phyloP scores from a whole-genome alignment of 306 rosid species.

The Vachellia collinsii region DNA sequence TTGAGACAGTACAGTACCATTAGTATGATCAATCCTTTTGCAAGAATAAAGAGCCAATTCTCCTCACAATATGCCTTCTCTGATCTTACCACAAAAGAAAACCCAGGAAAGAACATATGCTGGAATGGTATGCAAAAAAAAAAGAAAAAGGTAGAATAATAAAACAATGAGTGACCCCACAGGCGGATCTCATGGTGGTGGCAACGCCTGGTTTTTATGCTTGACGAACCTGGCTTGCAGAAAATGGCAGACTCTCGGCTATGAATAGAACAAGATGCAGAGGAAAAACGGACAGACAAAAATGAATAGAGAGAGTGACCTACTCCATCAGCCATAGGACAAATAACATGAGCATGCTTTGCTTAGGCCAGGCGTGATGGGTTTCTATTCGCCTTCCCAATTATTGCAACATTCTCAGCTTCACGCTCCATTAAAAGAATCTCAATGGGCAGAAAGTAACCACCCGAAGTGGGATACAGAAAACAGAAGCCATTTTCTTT shows the following conservation, averaged over 20 bases:
- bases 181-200: no score
- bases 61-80: neutral
- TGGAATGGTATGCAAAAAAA: slow-evolving; percentile 17
- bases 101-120: slow-evolving; percentile 21
- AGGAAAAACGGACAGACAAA: slow-evolving; percentile 19
- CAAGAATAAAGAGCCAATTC: neutral
- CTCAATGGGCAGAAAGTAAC: neutral
- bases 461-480: neutral
- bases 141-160: neutral
- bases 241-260: neutral
- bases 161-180: neutral
- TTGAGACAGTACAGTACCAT: neutral
- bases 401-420: slow-evolving; percentile 17
- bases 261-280: slow-evolving; percentile 32
- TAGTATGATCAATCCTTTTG: neutral
- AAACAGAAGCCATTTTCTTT: neutral
- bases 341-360: neutral
- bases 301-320: slow-evolving; percentile 30
- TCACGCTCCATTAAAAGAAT: neutral
- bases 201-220: neutral
- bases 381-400: slow-evolving; percentile 26
- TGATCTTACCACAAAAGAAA: neutral
- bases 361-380: neutral
- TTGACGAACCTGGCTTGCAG: slow-evolving; percentile 34
- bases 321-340: slow-evolving; percentile 31